These are phyloP conservation scores for Candida piceae DNA, from an alignment of 805 yeast species.

Conservation along the genomic window DNA sequence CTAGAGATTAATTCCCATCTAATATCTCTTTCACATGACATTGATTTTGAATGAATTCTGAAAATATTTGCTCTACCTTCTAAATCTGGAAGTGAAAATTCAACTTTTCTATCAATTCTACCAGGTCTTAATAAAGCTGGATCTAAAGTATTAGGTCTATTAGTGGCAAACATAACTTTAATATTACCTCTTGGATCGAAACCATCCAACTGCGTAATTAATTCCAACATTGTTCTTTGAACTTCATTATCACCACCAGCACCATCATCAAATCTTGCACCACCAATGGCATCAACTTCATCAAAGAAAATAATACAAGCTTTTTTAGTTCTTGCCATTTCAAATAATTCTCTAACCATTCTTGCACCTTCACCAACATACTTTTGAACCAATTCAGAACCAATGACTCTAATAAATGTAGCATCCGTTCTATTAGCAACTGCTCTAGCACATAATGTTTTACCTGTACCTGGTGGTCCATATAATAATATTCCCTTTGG, in stretches of 20 bases:
- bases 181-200: constrained; percentile 98
- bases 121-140: constrained; percentile 98
- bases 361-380: constrained; percentile 99
- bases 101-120: constrained; percentile 97
- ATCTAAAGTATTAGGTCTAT: constrained; percentile 95
- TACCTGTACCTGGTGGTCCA: constrained; percentile 99
- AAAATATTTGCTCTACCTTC: constrained; percentile 98
- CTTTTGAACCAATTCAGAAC: constrained; percentile 96
- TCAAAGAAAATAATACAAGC: constrained; percentile 98
- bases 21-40: constrained; percentile 96
- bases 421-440: constrained; percentile 99
- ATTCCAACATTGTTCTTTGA: constrained; percentile 97
- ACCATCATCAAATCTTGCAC: constrained; percentile 99
- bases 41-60: constrained; percentile 93
- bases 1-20: constrained; percentile 98
- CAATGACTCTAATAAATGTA: constrained; percentile 95
- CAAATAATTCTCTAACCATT: constrained; percentile 97
- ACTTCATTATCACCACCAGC: constrained; percentile 99
- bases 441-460: constrained; percentile 96
- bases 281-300: constrained; percentile 98
- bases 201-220: constrained; percentile 96
- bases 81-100: constrained; percentile 90
- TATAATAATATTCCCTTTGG: constrained; percentile 95
- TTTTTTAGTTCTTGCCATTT: constrained; percentile 97
- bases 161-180: constrained; percentile 99